phyloP scores from a whole-genome alignment of 352 stramenopile species.

The Globisporangium emineosum region DNA sequence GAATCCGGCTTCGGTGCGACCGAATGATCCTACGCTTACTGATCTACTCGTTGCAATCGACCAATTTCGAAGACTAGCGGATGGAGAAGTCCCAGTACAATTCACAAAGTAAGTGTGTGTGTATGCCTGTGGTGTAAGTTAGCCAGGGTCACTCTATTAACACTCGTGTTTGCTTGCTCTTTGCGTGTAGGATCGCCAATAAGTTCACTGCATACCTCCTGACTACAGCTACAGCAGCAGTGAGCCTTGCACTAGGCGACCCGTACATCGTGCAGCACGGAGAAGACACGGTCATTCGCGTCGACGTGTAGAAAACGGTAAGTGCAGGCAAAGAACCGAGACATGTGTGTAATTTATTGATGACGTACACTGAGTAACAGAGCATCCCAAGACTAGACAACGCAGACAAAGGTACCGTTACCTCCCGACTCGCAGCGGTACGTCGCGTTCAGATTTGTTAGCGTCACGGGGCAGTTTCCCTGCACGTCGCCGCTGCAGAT shows the following conservation, averaged over 20 bases:
- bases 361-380: background rate
- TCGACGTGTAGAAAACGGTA: slow-evolving; percentile 5
- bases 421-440: background rate
- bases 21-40: slow-evolving; percentile 13
- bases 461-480: slow-evolving; percentile 10
- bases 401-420: background rate
- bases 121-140: background rate
- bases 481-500: slow-evolving; percentile 2
- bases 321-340: background rate
- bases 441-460: background rate
- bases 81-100: slow-evolving; percentile 12
- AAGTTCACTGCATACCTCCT: slow-evolving; percentile 5
- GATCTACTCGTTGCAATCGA: slow-evolving; percentile 23
- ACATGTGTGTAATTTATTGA: slow-evolving; percentile 7
- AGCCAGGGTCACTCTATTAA: background rate
- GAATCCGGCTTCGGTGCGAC: slow-evolving; percentile 14
- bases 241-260: background rate
- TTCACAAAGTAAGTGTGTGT: slow-evolving; percentile 25
- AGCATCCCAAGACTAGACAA: background rate
- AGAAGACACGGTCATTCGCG: slow-evolving; percentile 1
- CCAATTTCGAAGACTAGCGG: slow-evolving; percentile 19
- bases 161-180: background rate
- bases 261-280: slow-evolving; percentile 4
- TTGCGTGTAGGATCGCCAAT: background rate
- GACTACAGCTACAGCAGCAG: background rate